Conservation (phyloP, 495 filamentous ascomycete genomes). For the Neurospora tetrasperma region DNA sequence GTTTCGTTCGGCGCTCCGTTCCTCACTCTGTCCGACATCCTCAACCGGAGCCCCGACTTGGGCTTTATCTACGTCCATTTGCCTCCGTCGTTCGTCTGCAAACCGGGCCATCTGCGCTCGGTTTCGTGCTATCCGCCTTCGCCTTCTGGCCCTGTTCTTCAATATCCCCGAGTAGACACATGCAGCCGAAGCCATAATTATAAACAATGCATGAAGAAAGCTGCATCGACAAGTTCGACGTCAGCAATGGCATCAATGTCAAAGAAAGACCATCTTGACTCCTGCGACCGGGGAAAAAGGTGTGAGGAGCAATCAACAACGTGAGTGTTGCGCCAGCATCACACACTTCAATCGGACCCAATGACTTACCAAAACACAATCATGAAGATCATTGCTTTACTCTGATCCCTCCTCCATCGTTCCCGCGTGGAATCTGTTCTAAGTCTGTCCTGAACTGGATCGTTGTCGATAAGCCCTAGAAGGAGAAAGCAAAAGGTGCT, state of each 20-base stretch:
- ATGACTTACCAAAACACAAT: conserved; percentile 16
- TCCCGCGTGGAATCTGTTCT: not conserved
- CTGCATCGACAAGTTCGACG: not conserved
- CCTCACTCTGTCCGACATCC: not conserved
- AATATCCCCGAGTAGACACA: conserved; percentile 1
- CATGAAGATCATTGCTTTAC: conserved; percentile 22
- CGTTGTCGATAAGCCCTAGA: conserved; percentile 7
- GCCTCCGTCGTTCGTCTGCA: conserved; percentile 2
- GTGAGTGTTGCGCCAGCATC: not conserved
- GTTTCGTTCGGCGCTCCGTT: not conserved
- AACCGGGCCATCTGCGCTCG: conserved; percentile 17
- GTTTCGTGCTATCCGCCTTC: conserved; percentile 3
- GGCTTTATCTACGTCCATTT: not conserved
- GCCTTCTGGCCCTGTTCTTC: not conserved
- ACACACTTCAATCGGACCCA: not conserved
- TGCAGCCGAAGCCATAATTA: conserved; percentile 13
- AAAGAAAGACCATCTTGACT: not conserved
- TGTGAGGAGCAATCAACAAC: not conserved
- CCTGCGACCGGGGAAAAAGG: not conserved
- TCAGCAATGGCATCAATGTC: not conserved
- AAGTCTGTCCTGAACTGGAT: not conserved
- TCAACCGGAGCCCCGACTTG: not conserved
- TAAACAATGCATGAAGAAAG: conserved; percentile 13
- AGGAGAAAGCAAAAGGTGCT: conserved; percentile 20
- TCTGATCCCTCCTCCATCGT: conserved; percentile 13